Evolutionary conservation across 805 yeast genomes (phyloP).

Genomic region (Metschnikowia bowlesiae): DNA sequence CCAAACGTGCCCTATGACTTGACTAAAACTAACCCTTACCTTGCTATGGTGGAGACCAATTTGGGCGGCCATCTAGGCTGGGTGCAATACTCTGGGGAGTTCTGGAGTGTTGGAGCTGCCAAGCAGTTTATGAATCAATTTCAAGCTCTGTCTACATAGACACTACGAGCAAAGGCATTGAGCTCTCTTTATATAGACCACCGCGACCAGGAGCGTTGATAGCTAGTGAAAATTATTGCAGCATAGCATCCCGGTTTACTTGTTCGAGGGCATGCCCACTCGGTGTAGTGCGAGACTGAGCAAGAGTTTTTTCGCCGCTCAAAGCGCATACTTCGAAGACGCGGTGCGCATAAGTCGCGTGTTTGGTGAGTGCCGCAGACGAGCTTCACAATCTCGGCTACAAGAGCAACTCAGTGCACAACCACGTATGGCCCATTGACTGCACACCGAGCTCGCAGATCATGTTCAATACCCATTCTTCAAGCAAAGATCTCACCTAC

Average conservation of each 20-base stretch:
- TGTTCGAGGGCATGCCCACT: no score
- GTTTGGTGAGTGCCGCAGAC: neutral
- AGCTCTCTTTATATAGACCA: neutral
- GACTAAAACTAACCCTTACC: conserved; percentile 49
- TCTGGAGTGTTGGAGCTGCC: conserved; percentile 54
- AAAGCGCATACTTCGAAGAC: neutral
- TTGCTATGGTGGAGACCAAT: conserved; percentile 53
- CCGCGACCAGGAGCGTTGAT: no score
- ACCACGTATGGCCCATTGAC: neutral
- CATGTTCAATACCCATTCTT: conserved; percentile 1
- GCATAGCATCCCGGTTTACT: no score
- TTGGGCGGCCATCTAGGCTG: conserved; percentile 85
- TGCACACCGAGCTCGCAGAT: neutral
- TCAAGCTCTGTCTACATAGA: conserved; percentile 3
- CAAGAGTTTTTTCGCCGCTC: neutral
- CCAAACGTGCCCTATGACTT: conserved; percentile 53
- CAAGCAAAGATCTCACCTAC: conserved; percentile 23
- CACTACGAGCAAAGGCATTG: neutral
- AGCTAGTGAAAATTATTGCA: no score
- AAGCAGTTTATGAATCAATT: conserved; percentile 31
- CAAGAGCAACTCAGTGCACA: neutral
- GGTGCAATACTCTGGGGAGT: conserved; percentile 54
- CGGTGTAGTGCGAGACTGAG: neutral
- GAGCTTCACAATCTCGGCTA: neutral
- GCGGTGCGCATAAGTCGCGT: neutral